phyloP scores from a whole-genome alignment of 139 green algal genomes.

The Edaphochlamys debaryana region DNA sequence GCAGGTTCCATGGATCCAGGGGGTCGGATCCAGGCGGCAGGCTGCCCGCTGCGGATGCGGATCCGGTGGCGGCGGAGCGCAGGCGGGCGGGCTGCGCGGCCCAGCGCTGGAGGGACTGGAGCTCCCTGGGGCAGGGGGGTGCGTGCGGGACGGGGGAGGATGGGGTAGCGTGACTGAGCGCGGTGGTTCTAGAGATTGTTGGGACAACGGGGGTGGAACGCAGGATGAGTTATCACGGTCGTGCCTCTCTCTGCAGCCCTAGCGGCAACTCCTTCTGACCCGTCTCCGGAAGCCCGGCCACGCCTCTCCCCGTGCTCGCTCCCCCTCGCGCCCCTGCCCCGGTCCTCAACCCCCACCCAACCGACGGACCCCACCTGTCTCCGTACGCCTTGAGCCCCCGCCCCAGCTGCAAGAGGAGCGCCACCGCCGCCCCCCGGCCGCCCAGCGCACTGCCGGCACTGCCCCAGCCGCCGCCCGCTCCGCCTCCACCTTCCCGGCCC shows the following conservation, averaged over 20 bases:
- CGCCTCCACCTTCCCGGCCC: not conserved
- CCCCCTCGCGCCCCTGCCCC: not conserved
- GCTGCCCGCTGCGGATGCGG: not conserved
- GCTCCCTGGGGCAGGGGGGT: not conserved
- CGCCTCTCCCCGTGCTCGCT: not conserved
- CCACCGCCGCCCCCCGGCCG: not conserved
- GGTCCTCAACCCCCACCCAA: too few relatives aligned
- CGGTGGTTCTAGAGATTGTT: too few relatives aligned
- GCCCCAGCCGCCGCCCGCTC: not conserved
- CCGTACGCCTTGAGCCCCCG: constrained; percentile 16
- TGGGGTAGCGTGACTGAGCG: too few relatives aligned
- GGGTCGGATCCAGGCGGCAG: too few relatives aligned
- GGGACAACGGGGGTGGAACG: not conserved
- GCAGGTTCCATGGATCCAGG: constrained; percentile 35
- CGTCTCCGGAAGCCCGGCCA: not conserved
- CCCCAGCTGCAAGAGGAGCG: constrained; percentile 18
- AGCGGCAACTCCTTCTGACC: not conserved
- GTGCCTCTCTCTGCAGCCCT: too few relatives aligned
- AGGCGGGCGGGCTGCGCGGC: not conserved
- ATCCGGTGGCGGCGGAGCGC: not conserved
- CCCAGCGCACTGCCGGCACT: constrained; percentile 7
- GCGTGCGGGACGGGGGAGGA: too few relatives aligned
- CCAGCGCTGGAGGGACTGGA: not conserved
- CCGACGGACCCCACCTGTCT: not conserved
- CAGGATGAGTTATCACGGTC: not conserved